phyloP scores from a whole-genome alignment of 2,329 filamentous ascomycete species.

The Penicillium sp. region DNA sequence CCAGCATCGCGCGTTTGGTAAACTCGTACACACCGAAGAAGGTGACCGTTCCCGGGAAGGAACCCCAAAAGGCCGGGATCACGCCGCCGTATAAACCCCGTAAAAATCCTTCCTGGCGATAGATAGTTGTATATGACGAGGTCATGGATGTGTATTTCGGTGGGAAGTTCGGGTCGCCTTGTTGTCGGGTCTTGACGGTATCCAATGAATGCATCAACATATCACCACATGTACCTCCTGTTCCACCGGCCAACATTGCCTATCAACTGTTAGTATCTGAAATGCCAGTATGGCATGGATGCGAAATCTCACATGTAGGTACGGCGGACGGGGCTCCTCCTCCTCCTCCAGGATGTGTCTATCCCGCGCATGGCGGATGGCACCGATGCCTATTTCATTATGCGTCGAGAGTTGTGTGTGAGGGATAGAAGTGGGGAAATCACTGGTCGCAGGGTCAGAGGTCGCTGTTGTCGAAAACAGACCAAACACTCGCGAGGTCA shows the following conservation, averaged over 20 bases:
- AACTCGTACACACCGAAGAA: slow-evolving; percentile 98
- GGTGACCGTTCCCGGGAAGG: slow-evolving; percentile 87
- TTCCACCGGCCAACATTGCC: slow-evolving; percentile 93
- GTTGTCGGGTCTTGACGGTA: slow-evolving; percentile 96
- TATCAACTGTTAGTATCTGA: slow-evolving; percentile 40
- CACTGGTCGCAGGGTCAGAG: slow-evolving; percentile 26
- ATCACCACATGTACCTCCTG: slow-evolving; percentile 90
- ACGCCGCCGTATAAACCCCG: slow-evolving; percentile 93
- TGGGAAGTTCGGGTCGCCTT: slow-evolving; percentile 90
- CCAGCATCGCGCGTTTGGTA: slow-evolving; percentile 87
- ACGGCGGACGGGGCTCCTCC: slow-evolving; percentile 60
- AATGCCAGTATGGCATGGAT: neutral
- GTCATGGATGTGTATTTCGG: slow-evolving; percentile 90
- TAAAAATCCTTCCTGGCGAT: slow-evolving; percentile 83
- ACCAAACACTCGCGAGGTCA: slow-evolving; percentile 55
- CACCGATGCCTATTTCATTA: slow-evolving; percentile 17
- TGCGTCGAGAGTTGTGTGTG: slow-evolving; percentile 14
- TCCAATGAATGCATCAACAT: slow-evolving; percentile 99
- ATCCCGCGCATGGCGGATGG: slow-evolving; percentile 27
- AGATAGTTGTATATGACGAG: slow-evolving; percentile 89
- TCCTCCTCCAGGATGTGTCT: slow-evolving; percentile 50
- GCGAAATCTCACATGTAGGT: slow-evolving; percentile 58
- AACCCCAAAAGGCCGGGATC: slow-evolving; percentile 83
- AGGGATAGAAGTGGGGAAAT: slow-evolving; percentile 27
- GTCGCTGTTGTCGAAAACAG: slow-evolving; percentile 50